Base-by-base conservation (phyloP, 1,284 basidiomycete genomes). In the Cryptococcus floricola region DNA sequence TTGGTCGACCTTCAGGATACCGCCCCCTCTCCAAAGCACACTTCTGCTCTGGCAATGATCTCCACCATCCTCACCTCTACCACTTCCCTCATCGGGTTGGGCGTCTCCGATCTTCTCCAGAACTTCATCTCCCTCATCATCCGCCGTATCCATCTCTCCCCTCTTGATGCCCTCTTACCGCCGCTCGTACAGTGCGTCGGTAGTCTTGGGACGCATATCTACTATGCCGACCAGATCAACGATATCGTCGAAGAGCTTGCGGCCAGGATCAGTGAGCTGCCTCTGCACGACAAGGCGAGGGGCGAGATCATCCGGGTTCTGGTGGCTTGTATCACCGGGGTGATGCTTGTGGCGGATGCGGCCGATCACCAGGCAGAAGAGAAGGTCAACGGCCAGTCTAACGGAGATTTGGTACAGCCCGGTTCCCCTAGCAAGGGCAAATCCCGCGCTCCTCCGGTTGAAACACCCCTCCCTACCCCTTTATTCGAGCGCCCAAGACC, bases 161-260 rank as follows among this genome's bases (percentile, higher is more conserved):
- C 82, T 0, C 77, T 83, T n/a, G 91, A 96, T 65, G 64, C 80
- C 4, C 79, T 92, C 9, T 78, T 96, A 8, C 82, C 86, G 0
- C 77, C 83, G 2, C 77, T 95, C 41, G 87, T 95, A 8, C 81
- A 86, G 56, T 89, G 89, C 68, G 87, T 96, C 54, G 81, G 89
- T 5, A 88, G 91, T 0, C 81, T 98, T 18, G 74, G 73, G 18
- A 85, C 87, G 7, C 91, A 96, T 71, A 85, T 95, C 54, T 95
- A 96, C 79, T 97, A 98, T 72, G 88, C 91, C 47, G 95, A 97
- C 71, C 95, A 98, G 78, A 90, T 95, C 60, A 90, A 91, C 70
- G 94, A 97, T 73, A 85, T 97, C 52, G 86, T 90, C 13, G 86
- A 86, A 60, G 93, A 96, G 74, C 80, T 95, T 28, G 84, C 91